Evolutionary conservation across 768 basidiomycete species (phyloP).

Genomic region (Mycena capillaripes): DNA sequence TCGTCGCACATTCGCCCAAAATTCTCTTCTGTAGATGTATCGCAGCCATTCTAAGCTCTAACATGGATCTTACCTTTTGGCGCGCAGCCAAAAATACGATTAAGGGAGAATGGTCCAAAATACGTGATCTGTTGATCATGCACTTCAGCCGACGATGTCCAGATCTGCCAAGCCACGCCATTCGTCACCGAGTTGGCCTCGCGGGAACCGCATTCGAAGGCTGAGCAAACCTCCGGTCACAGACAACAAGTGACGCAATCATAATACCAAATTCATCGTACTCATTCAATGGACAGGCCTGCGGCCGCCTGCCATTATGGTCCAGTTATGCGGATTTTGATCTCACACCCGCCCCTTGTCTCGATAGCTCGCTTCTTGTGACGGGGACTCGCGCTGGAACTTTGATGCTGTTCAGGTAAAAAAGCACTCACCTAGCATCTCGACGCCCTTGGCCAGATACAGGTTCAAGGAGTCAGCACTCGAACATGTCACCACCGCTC

Average conservation of each 20-base stretch:
- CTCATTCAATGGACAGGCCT: conserved; percentile 50
- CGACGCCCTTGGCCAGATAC: background rate
- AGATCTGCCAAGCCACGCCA: conserved; percentile 61
- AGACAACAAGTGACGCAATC: conserved; percentile 54
- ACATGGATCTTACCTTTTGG: conserved; percentile 69
- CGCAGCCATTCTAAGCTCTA: conserved; percentile 63
- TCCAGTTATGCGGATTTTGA: conserved; percentile 63
- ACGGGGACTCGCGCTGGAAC: conserved; percentile 64
- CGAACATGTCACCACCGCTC: conserved; percentile 36
- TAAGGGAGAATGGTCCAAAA: conserved; percentile 66
- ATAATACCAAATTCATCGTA: background rate
- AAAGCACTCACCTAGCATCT: background rate
- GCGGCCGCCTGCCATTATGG: too few species aligned
- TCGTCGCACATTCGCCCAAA: background rate
- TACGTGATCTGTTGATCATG: conserved; percentile 34
- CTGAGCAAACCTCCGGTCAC: conserved; percentile 53
- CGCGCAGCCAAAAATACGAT: conserved; percentile 60
- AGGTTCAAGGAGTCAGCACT: conserved; percentile 34
- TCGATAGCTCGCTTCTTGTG: conserved; percentile 66
- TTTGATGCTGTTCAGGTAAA: conserved; percentile 48
- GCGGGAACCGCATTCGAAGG: conserved; percentile 19
- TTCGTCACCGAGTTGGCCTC: conserved; percentile 45
- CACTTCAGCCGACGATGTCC: background rate
- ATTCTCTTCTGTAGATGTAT: conserved; percentile 60
- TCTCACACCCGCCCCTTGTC: conserved; percentile 50